Conservation (phyloP, 805 yeast species). For the Metschnikowia aberdeeniae region DNA sequence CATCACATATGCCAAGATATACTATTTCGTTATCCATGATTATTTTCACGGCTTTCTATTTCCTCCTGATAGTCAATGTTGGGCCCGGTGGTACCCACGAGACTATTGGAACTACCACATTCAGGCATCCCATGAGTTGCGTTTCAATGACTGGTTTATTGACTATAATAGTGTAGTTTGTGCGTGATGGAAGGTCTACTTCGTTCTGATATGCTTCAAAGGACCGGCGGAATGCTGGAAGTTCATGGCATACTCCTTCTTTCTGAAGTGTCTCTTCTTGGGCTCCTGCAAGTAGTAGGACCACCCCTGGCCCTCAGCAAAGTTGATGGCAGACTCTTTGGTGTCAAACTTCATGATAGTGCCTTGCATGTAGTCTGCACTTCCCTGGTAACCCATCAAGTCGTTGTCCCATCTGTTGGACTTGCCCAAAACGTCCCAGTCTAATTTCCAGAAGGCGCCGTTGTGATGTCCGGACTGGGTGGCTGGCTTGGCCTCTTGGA, state of each 20-base stretch:
- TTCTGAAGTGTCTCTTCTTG: constrained; percentile 64
- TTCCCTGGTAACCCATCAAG: constrained; percentile 78
- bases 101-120: too few species aligned
- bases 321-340: constrained; percentile 71
- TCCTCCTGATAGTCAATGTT: too few species aligned
- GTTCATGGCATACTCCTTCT: constrained; percentile 71
- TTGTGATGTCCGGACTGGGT: constrained; percentile 68
- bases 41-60: too few species aligned
- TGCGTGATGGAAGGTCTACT: constrained; percentile 32
- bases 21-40: too few species aligned
- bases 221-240: constrained; percentile 66
- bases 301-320: constrained; percentile 86
- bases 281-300: constrained; percentile 80
- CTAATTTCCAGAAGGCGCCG: constrained; percentile 63
- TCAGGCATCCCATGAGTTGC: neutral
- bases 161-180: constrained; percentile 1
- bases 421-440: constrained; percentile 76
- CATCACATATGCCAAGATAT: too few species aligned
- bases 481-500: constrained; percentile 72
- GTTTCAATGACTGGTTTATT: constrained; percentile 1
- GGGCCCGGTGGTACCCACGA: too few species aligned
- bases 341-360: constrained; percentile 70
- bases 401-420: constrained; percentile 89
- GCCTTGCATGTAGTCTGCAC: constrained; percentile 79
- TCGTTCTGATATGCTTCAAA: constrained; percentile 77